Evolutionary conservation across 139 green algal genomes (phyloP).

Genomic region (Tetraselmis chui): DNA sequence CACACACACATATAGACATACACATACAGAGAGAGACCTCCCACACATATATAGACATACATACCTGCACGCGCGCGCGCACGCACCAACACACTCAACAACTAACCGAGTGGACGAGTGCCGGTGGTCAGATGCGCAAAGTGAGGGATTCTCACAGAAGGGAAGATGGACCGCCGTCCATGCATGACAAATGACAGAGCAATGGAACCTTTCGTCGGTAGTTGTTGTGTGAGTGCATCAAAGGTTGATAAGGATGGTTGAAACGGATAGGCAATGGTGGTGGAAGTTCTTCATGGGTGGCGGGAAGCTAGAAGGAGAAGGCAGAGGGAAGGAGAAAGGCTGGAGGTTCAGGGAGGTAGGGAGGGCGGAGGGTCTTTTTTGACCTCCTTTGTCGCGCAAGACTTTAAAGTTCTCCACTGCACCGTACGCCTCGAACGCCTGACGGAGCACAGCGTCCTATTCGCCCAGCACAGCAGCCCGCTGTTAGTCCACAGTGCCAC

Average conservation of each 20-base stretch:
- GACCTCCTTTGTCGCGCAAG: constrained; percentile 76
- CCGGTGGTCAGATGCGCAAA: constrained; percentile 31
- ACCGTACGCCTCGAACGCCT: constrained; percentile 52
- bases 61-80: constrained; percentile 15
- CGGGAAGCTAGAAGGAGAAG: background rate
- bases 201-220: background rate
- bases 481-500: too few species aligned
- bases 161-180: too few species aligned
- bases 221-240: background rate
- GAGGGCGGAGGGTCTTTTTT: constrained; percentile 4
- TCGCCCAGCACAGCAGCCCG: too few species aligned
- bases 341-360: too few species aligned
- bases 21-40: too few species aligned
- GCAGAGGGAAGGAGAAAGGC: background rate
- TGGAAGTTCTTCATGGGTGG: background rate
- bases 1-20: too few species aligned
- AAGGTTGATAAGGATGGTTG: background rate
- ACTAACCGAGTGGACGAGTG: constrained; percentile 28
- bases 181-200: too few species aligned
- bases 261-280: background rate
- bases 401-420: constrained; percentile 59
- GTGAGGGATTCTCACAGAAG: constrained; percentile 20
- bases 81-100: constrained; percentile 29
- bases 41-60: background rate
- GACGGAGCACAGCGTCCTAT: too few species aligned